Conservation (phyloP, 2,329 filamentous ascomycete genomes). For the Aspergillus calidoustus region DNA sequence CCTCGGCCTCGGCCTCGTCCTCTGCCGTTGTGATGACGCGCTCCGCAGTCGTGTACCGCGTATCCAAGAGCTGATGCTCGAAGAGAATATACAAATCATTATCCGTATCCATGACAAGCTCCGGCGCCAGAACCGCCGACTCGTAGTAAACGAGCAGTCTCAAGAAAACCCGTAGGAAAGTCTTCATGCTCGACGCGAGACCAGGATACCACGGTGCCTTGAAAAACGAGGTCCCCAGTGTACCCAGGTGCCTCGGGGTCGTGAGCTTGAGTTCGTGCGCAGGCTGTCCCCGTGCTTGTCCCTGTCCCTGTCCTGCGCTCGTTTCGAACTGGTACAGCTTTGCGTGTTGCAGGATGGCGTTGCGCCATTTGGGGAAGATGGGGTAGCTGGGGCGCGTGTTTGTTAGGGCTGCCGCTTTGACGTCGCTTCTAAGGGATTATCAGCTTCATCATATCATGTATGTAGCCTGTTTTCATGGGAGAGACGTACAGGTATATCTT, state of each 20-base stretch:
- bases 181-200: background rate
- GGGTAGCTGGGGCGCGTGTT: background rate
- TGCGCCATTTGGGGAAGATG: conserved; percentile 4
- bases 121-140: background rate
- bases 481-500: background rate
- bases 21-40: too few relatives aligned
- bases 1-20: too few relatives aligned
- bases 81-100: conserved; percentile 6
- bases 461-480: background rate
- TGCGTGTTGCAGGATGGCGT: background rate
- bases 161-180: background rate
- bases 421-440: background rate
- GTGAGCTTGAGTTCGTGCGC: background rate
- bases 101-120: conserved; percentile 1
- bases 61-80: conserved; percentile 2
- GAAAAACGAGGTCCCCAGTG: background rate
- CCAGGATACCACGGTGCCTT: background rate
- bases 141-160: background rate
- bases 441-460: background rate
- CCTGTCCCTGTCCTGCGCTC: too few relatives aligned
- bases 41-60: background rate
- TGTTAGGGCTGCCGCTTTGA: background rate
- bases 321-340: background rate
- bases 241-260: background rate
- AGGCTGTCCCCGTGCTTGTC: too few relatives aligned